Base-by-base conservation (phyloP, 2,329 filamentous ascomycete genomes). In the Cadophora luteo-olivacea region DNA sequence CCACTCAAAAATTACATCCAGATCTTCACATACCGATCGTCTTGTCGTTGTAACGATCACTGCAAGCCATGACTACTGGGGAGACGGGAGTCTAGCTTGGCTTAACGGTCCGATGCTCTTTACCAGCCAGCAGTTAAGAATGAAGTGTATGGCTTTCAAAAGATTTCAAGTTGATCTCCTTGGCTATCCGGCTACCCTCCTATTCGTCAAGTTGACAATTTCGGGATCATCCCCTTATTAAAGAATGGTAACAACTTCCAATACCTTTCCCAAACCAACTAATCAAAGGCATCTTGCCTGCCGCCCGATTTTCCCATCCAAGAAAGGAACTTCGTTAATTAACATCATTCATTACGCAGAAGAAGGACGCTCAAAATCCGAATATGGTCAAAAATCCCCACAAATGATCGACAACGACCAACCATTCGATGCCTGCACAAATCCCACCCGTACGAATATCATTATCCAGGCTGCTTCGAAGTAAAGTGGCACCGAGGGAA, bases 301-400 rank as follows among this genome's bases (percentile, higher is more conserved):
- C 48, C 32, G 45, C 61, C 48, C 9, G 14, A 14, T 41, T 54
- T 41, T 41, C 14, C 24, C n/a, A 8, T 25, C 48, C 49, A 25
- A 64, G 48, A 64, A 64, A 9, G 48, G 19, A 54, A 55, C 29
- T 25, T 67, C 60, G 38, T 61, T 25, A 69, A 66, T 54, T 51
- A 61, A 68, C 25, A 70, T 62, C 55, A 68, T 68, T 68, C 67
- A 61, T 62, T 68, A 64, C 54, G 45, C 61, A 66, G 61, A 49
- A 61, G n/a, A 60, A 41, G 29, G 22, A 55, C 48, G 60, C 60
- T 33, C 32, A 36, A 12, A 41, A 51, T 45, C 60, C 25, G 51
- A 60, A 66, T 63, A 38, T 51, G 16, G 49, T n/a, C 36, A 64
- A 19, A 63, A n/a, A 41, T 45, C 54, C 61, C 61, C 58, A 32